Base-by-base conservation (phyloP, 495 filamentous ascomycete species). In the Xylaria nigripes region DNA sequence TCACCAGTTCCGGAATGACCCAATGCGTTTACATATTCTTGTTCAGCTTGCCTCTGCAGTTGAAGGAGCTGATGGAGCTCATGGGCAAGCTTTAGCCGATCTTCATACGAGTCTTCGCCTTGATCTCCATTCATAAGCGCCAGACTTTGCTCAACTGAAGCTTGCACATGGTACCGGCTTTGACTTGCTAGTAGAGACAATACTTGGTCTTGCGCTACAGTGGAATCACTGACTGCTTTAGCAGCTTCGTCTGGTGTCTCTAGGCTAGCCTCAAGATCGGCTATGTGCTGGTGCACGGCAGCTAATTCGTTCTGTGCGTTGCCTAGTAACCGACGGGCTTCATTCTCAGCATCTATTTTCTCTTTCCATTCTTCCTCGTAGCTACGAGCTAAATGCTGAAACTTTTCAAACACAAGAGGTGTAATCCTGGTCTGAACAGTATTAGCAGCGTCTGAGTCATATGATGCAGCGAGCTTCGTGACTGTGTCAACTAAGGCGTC, bases 311-410 rank as follows among this genome's bases (percentile, higher is more conserved):
- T 74, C 32, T 78, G 70, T 3, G 80, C 75, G 52, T 76, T 77
- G 21, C 57, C 58, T 9, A 81, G 65, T 44, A 85, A 76, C 4
- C 80, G 75, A 40, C 76, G 68, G 2, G 81, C 81, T 44, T 85
- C 83, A 25, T 65, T 68, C 43, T 79, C 72, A 21, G 81, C 81
- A 13, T 73, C 71, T 30, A 84, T 76, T 59, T 79, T 81, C 56
- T 84, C 80, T 18, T 72, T 72, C 52, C 81, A 72, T 61, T 85
- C 81, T 19, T 72, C 72, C 29, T 86, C 83, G 57, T 81, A 82
- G 27, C 75, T 78, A 16, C 61, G 56, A 2, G 82, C 81, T 3
- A 86, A 69, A 40, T 76, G 72, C 49, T 78, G 70, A 58, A 79
- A 76, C 53, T 84, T 84, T 46, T 80, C 71, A 3, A 80, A 41